Conservation (phyloP, 1,139 yeast species). For the Schizosaccharomyces versatilis region DNA sequence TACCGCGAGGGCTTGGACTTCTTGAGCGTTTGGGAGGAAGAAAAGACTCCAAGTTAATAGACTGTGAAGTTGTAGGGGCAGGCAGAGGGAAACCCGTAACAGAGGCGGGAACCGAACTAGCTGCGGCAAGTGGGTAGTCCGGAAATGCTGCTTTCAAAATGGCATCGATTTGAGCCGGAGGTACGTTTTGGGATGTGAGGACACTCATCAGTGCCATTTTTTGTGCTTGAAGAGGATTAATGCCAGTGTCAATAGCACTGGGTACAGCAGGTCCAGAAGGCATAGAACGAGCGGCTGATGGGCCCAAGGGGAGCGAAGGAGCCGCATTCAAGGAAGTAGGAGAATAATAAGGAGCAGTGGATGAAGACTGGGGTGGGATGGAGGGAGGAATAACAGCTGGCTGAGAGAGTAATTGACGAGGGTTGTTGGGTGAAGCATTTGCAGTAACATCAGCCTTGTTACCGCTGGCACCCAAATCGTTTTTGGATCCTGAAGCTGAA, state of each 20-base stretch:
- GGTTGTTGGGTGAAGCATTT: slow-evolving; percentile 14
- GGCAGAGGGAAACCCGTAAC: not conserved
- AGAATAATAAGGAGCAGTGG: slow-evolving; percentile 34
- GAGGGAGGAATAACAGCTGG: slow-evolving; percentile 13
- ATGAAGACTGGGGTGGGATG: slow-evolving; percentile 16
- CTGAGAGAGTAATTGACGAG: slow-evolving; percentile 11
- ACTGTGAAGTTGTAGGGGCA: not conserved
- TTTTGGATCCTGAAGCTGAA: not conserved
- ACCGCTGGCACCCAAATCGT: not conserved
- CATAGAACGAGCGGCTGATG: not conserved
- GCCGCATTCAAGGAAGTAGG: slow-evolving; percentile 23
- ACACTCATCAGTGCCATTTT: slow-evolving; percentile 28
- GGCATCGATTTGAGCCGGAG: slow-evolving; percentile 11
- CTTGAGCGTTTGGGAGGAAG: not conserved
- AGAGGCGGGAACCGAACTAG: not conserved
- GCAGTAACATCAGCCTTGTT: slow-evolving; percentile 12
- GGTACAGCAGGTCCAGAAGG: not conserved
- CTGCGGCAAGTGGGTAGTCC: slow-evolving; percentile 3
- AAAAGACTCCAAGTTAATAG: not conserved
- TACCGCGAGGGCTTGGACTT: not conserved
- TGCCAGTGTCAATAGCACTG: no score
- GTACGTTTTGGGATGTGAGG: slow-evolving; percentile 17
- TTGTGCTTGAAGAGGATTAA: slow-evolving; percentile 15
- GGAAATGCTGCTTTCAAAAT: slow-evolving; percentile 7
- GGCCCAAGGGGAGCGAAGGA: not conserved